Evolutionary conservation across 2,329 filamentous ascomycete genomes (phyloP), one percentile per base, ranked within the genome.

Genomic region (Alternaria solani): DNA sequence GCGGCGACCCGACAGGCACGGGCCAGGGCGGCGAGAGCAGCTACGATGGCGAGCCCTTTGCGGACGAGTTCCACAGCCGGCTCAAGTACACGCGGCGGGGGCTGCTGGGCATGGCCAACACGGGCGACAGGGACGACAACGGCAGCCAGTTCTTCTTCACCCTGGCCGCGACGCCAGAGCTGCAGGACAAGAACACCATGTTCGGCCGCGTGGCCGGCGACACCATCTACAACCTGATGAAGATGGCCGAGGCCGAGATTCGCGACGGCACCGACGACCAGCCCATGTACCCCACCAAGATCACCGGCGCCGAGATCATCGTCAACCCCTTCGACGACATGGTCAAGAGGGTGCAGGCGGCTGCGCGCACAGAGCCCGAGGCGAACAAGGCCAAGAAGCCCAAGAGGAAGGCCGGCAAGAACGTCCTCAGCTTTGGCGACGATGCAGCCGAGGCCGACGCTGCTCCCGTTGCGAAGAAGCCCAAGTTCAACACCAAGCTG

Each of bases 101-200:
- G 0, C 81, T 98, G 70, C 80, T 99, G 69, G 95, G 92, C n/a
- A 97, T 98, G 93, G 95, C 95, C 28, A 98, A 98, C 78, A 90
- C 91, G 62, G 90, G 93, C 46, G 82, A 81, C 52, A 86, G 86
- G 30, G 85, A 94, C 72, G 91, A 91, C 55, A 98, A 98, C 81
- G 92, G 93, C 34, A 97, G 93, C 78, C 95, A 99, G 79, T 98
- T 98, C 84, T 99, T 99, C 82, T 89, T 99, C 63, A 98, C 95
- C 0, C 81, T 99, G 54, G 93, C 88, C 64, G 83, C 84, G 55
- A 93, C 94, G 25, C 89, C 93, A 26, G 93, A 98, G 82, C 78
- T 99, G 72, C 92, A 91, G 68, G 91, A 90, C 52, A 92, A 92
- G 80, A 97, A 97, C 78, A 98, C 95, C 0, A 82, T 98, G 77